A percentile compares a stretch with the other conserved stretches of the same genome.
phyloP scores from a whole-genome alignment of 1,139 yeast genomes.

The Debaryomyces coudertii region DNA sequence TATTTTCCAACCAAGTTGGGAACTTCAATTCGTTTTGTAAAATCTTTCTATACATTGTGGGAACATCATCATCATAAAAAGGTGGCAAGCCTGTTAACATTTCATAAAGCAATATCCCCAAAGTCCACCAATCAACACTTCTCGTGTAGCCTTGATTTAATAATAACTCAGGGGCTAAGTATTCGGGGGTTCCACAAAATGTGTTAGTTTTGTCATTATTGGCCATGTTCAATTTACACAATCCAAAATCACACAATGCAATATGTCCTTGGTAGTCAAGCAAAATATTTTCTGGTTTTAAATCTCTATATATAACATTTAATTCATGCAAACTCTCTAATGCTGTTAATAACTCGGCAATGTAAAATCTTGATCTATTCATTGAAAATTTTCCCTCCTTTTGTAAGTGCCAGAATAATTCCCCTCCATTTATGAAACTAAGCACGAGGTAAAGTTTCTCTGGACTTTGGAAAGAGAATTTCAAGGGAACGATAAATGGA shows the following conservation, averaged over 20 bases:
- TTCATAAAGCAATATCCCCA: constrained; percentile 89
- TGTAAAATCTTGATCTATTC: constrained; percentile 88
- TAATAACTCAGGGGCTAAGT: constrained; percentile 90
- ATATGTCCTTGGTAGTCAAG: constrained; percentile 96
- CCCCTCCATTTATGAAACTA: constrained; percentile 97
- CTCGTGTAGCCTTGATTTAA: constrained; percentile 93
- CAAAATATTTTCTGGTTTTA: constrained; percentile 93
- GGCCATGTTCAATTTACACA: constrained; percentile 92
- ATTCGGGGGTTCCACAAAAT: constrained; percentile 96
- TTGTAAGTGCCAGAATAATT: constrained; percentile 91
- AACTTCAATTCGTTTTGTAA: constrained; percentile 85
- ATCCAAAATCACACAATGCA: constrained; percentile 95
- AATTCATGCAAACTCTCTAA: constrained; percentile 87
- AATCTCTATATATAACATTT: constrained; percentile 91
- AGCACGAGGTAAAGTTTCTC: constrained; percentile 89
- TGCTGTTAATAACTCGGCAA: constrained; percentile 91
- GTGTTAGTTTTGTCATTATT: constrained; percentile 88
- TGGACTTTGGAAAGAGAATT: constrained; percentile 94
- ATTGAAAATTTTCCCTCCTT: constrained; percentile 87
- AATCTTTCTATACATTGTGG: constrained; percentile 92
- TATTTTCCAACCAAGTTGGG: constrained; percentile 80
- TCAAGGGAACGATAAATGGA: constrained; percentile 98
- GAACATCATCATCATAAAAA: constrained; percentile 92
- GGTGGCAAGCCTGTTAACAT: constrained; percentile 98
- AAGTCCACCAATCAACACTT: constrained; percentile 97